Percentiles rank a stretch among this genome's conserved stretches.
Conservation (phyloP, 805 yeast species). For the Candida corydali region DNA sequence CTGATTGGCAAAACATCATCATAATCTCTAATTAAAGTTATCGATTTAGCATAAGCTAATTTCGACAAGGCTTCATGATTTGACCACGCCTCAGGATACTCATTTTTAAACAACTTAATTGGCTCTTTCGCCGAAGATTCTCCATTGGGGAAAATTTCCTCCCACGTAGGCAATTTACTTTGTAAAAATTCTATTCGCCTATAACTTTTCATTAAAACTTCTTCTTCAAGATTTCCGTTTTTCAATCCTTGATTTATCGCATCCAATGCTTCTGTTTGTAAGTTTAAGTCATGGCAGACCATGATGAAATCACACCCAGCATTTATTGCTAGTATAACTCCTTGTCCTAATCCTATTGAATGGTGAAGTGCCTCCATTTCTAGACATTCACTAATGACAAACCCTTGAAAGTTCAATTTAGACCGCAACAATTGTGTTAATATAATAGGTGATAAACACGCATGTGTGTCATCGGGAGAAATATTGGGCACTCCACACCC, state of each 20-base stretch:
- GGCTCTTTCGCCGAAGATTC: conserved; percentile 21
- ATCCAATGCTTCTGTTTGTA: conserved; percentile 54
- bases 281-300: conserved; percentile 53
- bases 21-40: conserved; percentile 53
- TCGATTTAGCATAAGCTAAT: conserved; percentile 46
- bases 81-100: conserved; percentile 30
- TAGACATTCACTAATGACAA: conserved; percentile 56
- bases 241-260: conserved; percentile 33
- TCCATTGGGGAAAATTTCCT: conserved; percentile 35
- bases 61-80: conserved; percentile 42
- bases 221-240: conserved; percentile 42
- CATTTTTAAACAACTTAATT: conserved; percentile 21
- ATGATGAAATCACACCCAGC: conserved; percentile 64
- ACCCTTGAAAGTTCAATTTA: conserved; percentile 51
- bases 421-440: conserved; percentile 47
- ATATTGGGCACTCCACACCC: conserved; percentile 64
- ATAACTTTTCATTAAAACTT: conserved; percentile 35
- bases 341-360: conserved; percentile 64
- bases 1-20: conserved; percentile 47
- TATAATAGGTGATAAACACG: conserved; percentile 54
- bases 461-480: conserved; percentile 58
- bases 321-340: conserved; percentile 55
- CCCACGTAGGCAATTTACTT: conserved; percentile 41
- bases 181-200: conserved; percentile 43
- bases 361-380: conserved; percentile 62